Evolutionary conservation across 2,329 filamentous ascomycete species (phyloP), one percentile per base, ranked within the genome.

Genomic region (Beauveria brongniartii): DNA sequence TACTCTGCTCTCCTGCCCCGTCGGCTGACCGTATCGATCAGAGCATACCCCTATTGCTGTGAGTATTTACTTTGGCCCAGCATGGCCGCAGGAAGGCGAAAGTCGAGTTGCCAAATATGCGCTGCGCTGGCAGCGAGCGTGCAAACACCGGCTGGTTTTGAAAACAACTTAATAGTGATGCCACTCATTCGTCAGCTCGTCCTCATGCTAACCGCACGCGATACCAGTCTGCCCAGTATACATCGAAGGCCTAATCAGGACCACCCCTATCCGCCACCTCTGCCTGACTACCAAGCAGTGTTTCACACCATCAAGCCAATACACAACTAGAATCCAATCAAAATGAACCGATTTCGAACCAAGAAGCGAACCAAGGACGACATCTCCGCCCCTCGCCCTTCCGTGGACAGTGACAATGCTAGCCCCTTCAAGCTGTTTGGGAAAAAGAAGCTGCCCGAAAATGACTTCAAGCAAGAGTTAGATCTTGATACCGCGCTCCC

Each of bases 401-500:
- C 82, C 3, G 77, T 80, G 28, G 84, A 87, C 22, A 78, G 78
- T 16, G 84, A 84, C 55, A 78, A 77, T 1, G 77, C 80, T 0
- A 73, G 77, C 60, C 74, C 81, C 8, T 83, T 85, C 51, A 77
- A 77, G 47, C 75, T 80, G 52, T 87, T 87, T 65, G 76, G 81
- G 62, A 81, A 80, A 65, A 82, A 84, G 66, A 86, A 84, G 69
- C 69, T 75, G 0, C 77, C 74, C 10, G 81, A 81, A 22, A 80
- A 80, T 51, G 83, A 86, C 67, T 75, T 78, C 51, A 89, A 87
- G 70, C 79, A 77, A 62, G 82, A 90, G 64, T 74, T 97, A 52
- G 88, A 97, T 68, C 78, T 97, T 14, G 73, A 85, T 3, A 78
- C 79, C 14, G 92, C 86, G 1, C 78, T 99, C 2, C 94, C 94